Evolutionary conservation across 306 rosid species (phyloP), one percentile per base, ranked within the genome.

Genomic region (Fagus crenata): DNA sequence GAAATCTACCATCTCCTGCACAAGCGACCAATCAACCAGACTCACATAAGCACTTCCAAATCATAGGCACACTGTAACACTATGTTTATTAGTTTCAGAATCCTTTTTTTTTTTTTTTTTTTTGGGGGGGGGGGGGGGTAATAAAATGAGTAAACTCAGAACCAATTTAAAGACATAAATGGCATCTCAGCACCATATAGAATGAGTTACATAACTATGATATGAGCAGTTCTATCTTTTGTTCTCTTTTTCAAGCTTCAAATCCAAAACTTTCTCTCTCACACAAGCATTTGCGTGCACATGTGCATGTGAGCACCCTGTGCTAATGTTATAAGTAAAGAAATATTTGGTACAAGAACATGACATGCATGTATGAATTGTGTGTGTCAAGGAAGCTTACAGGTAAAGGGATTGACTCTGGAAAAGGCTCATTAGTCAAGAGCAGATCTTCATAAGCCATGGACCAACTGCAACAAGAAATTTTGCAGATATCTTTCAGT

Each of bases 1-100:
- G 82, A 90, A 95, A 83, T 95, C 99, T 81, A 95, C 99, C 99
- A 92, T 95, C 79, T 95, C 99, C 99, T 95, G 96, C 90, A 83
- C 40, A 8, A 74, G 35, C 54, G 61, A 82, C 75, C 80, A 54
- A 49, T 63, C 32, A 81, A 72, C 77, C 41, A 32, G 79, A 72
- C 54, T 80, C 54, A 70, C 60, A 63, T 80, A 67, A 79, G 75
- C 61, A 55, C 74, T 55, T 72, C 56, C 31, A 77, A 37, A 81
- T 39, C 7, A 15, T 37, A 67, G 49, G 71, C 1, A 0, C 42
- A 14, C 3, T 22, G 28, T 22, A 22, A 22, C 28, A 22, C 28
- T 22, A 22, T 22, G 28, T 22, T 22, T 22, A 22, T 22, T 22
- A 22, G 28, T 22, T 22, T 22, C 28, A 22, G 28, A 22, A 22